Conservation (phyloP, 768 basidiomycete species). For the Lentinus brumalis region DNA sequence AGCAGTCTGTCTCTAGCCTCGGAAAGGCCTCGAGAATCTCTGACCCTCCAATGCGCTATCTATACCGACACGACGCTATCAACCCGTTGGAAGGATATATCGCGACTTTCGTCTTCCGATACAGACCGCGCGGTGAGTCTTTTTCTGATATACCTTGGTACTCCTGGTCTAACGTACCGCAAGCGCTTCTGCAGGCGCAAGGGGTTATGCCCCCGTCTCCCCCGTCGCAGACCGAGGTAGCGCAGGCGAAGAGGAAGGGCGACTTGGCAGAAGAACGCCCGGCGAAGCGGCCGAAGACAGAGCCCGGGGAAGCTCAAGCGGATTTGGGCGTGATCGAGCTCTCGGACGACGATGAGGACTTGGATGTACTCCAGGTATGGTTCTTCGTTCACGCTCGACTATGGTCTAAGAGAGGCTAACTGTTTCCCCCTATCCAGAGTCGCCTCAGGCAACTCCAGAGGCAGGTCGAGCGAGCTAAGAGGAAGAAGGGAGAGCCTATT, state of each 20-base stretch:
- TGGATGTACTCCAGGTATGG: not conserved
- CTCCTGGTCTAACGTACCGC: no score
- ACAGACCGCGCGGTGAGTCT: constrained; percentile 17
- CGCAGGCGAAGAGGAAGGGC: not conserved
- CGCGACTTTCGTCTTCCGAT: constrained; percentile 18
- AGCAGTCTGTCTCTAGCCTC: not conserved
- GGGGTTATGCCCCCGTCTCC: no score
- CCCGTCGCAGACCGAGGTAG: no score
- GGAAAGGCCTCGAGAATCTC: constrained; percentile 1
- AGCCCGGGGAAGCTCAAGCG: not conserved
- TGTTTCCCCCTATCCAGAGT: no score
- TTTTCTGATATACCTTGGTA: no score
- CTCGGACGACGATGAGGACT: not conserved
- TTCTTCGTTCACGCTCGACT: no score
- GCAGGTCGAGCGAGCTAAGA: no score
- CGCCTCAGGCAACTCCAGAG: no score
- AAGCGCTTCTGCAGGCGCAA: no score
- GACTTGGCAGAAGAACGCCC: not conserved
- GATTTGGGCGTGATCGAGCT: not conserved
- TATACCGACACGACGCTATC: not conserved
- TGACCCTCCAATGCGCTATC: not conserved
- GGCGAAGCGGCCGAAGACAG: not conserved
- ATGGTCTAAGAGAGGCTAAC: no score
- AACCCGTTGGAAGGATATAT: constrained; percentile 7
- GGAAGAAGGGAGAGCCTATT: no score